These are phyloP conservation scores for Monosporascus sp. DNA, from an alignment of 2,329 filamentous ascomycete genomes.

Conservation along the genomic window DNA sequence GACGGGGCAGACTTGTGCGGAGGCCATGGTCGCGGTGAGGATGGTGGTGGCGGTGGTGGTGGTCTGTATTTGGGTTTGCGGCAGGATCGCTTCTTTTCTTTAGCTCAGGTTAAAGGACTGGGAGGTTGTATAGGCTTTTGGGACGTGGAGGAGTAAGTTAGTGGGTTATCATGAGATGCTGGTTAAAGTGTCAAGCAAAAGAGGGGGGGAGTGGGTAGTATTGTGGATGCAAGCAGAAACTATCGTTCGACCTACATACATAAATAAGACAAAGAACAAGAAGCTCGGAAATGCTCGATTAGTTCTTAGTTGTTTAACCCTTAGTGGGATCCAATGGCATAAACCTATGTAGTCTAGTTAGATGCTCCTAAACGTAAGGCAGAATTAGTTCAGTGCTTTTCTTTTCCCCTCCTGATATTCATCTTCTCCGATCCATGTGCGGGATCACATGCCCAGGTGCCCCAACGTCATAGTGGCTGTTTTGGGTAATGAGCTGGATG, in stretches of 20 bases:
- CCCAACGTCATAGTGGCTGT: neutral
- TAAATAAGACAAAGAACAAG: no score
- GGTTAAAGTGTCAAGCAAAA: neutral
- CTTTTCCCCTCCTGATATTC: neutral
- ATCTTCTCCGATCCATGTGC: neutral
- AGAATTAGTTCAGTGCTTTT: no score
- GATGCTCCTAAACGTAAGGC: no score
- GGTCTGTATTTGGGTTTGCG: neutral
- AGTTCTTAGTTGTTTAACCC: no score
- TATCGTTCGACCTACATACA: no score
- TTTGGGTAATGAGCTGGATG: neutral
- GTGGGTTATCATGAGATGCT: neutral
- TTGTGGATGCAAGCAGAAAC: conserved; percentile 1
- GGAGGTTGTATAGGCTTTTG: neutral
- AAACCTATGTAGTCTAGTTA: neutral
- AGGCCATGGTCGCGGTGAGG: conserved; percentile 18
- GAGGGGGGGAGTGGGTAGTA: conserved; percentile 4
- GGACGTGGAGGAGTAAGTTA: neutral
- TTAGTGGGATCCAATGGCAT: neutral
- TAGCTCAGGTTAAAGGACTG: no score
- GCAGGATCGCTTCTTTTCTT: neutral
- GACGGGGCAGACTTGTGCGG: conserved; percentile 33
- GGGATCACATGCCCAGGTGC: neutral
- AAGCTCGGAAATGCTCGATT: no score
- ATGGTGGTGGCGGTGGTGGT: neutral